phyloP scores from a whole-genome alignment of 2,329 filamentous ascomycete species.

The Cylindrodendrum hubeiense region DNA sequence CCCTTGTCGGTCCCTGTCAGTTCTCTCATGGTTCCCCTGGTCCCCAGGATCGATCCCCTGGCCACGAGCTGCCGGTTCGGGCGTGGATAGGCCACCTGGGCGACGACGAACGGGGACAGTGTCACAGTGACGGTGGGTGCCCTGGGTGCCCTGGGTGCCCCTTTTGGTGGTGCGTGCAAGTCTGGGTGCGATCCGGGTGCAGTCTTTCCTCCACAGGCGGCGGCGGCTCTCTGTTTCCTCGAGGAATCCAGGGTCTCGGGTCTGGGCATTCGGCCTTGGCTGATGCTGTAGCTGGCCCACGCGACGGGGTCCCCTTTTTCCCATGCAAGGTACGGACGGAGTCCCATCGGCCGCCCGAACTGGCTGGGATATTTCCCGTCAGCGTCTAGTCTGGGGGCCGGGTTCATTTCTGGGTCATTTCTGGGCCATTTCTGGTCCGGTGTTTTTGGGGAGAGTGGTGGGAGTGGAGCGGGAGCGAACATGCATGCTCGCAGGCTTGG shows the following conservation, averaged over 20 bases:
- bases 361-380: slow-evolving; percentile 8
- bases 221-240: neutral
- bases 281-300: too few relatives aligned
- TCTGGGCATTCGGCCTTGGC: neutral
- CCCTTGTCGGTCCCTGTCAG: neutral
- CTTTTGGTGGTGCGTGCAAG: neutral
- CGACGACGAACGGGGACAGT: neutral
- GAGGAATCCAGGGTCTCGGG: neutral
- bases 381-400: neutral
- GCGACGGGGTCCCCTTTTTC: neutral
- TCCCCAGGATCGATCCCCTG: neutral
- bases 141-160: neutral
- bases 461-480: slow-evolving; percentile 7
- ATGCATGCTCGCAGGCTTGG: neutral
- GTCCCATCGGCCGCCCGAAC: neutral
- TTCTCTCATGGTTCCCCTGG: neutral
- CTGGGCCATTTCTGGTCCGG: slow-evolving; percentile 7
- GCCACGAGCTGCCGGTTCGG: neutral
- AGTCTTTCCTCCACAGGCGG: neutral
- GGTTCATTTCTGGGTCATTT: slow-evolving; percentile 3
- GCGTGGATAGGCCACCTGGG: neutral
- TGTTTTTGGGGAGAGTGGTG: slow-evolving; percentile 24
- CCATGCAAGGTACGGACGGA: slow-evolving; percentile 16
- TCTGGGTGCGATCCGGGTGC: too few relatives aligned
- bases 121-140: neutral